Conservation (phyloP, 2,329 filamentous ascomycete species). For the Aspergillus arachidicola region DNA sequence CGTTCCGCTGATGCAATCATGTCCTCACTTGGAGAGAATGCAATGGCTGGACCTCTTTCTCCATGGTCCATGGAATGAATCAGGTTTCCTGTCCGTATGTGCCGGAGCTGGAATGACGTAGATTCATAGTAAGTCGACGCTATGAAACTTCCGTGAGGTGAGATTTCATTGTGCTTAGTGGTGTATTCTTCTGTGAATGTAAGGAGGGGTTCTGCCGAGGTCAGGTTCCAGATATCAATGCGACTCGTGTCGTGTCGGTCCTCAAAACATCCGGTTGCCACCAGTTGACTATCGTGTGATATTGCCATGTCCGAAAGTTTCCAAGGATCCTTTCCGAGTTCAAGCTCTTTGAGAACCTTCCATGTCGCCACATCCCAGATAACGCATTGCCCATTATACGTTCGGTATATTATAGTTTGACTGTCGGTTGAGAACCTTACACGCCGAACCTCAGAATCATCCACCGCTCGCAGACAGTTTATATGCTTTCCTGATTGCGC, state of each 20-base stretch:
- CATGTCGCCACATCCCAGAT: not conserved
- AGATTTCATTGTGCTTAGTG: not conserved
- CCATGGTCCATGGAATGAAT: not conserved
- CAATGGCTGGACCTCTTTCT: not conserved
- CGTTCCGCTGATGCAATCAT: not conserved
- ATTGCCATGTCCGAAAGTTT: rapidly evolving
- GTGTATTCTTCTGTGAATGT: not conserved
- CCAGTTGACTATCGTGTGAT: not conserved
- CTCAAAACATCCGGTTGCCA: not conserved
- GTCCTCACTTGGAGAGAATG: not conserved
- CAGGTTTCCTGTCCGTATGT: not conserved
- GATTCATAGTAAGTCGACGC: not conserved
- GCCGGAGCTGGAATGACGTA: not conserved
- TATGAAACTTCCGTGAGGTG: rapidly evolving
- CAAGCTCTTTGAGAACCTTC: too few species aligned
- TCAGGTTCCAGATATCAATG: not conserved
- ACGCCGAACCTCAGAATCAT: rapidly evolving
- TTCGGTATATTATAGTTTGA: not conserved
- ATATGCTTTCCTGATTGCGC: not conserved
- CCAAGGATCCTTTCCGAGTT: not conserved
- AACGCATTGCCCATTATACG: not conserved
- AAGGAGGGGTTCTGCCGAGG: rapidly evolving
- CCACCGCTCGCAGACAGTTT: not conserved
- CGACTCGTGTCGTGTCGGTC: not conserved
- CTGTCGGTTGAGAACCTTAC: not conserved